Base-by-base conservation (phyloP, 495 filamentous ascomycete genomes). In the Aspergillus sclerotioniger region DNA sequence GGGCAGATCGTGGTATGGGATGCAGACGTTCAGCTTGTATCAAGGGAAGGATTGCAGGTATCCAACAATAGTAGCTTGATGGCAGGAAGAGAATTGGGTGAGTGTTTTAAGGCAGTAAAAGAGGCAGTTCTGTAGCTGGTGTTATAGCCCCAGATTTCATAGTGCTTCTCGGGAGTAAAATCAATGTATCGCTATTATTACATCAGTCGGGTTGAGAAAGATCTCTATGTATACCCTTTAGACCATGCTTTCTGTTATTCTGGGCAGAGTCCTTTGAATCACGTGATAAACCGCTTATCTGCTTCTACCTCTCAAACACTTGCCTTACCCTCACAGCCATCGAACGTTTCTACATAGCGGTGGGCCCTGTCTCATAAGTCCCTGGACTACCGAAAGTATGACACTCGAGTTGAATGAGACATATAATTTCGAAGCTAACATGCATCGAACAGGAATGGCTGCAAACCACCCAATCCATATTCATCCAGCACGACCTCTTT, bases 381-480 rank as follows among this genome's bases (percentile, higher is more conserved):
- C 4, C 15, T 6, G 12, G n/a, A n/a, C 8, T 3, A 5, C 47
- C 2, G 25, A 15, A 58, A 53, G 60, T 62, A 51, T 25, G n/a
- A 41, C 8, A 10, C 9, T 32, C 3, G 13, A 10, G n/a, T 21
- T 16, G 3, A 21, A 5, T 31, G 37, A 13, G 15, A 9, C 37
- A 46, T 21, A 2, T 3, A 0, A 4, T 33, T 33, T 12, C 7
- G 8, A 0, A 12, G 13, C 48, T 41, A 41, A 55, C 19, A 59
- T 41, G 12, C 1, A 29, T 15, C 19, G 15, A 29, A 58, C 49
- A 80, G 73, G 59, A 58, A 86, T 84, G 83, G 81, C 80, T 60
- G 80, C 81, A 69, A 80, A 75, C 68, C 89, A 91, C 71, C 89
- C 89, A 51, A 80, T 90, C 64, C 85, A 90, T 70, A 71, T 90